These are phyloP conservation scores for Bipolaris gigantea DNA, from an alignment of 2,329 filamentous ascomycete species.

Conservation along the genomic window DNA sequence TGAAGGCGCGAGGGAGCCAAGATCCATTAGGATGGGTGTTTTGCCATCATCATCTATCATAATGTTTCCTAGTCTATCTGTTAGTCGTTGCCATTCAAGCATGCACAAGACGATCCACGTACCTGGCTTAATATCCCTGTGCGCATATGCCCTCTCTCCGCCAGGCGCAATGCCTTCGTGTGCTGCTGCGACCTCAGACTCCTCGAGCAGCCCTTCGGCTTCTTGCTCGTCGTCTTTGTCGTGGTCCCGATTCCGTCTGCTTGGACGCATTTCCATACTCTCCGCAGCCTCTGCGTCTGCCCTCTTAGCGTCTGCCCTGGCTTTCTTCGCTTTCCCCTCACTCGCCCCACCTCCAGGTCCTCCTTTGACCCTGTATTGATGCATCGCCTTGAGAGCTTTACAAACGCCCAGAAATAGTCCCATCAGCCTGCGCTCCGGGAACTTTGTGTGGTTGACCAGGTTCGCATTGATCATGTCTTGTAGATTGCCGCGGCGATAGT, in stretches of 20 bases:
- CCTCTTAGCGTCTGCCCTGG: conserved; percentile 58
- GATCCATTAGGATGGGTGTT: conserved; percentile 93
- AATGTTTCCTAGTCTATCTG: conserved; percentile 71
- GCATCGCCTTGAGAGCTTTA: conserved; percentile 84
- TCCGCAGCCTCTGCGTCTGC: conserved; percentile 56
- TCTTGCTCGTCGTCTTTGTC: conserved; percentile 74
- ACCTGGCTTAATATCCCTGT: conserved; percentile 97
- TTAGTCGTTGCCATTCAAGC: conserved; percentile 9
- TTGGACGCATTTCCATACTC: conserved; percentile 48
- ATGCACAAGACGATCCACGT: conserved; percentile 35
- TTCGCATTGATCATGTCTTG: conserved; percentile 99
- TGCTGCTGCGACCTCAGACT: conserved; percentile 69
- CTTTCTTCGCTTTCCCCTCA: conserved; percentile 57
- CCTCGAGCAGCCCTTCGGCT: conserved; percentile 80
- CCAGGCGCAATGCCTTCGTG: conserved; percentile 70
- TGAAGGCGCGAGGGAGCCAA: conserved; percentile 85
- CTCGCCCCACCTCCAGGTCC: conserved; percentile 56
- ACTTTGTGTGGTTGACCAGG: conserved; percentile 87
- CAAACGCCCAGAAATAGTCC: conserved; percentile 89
- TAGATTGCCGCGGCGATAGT: conserved; percentile 91
- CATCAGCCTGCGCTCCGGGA: conserved; percentile 88
- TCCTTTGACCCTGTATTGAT: conserved; percentile 73
- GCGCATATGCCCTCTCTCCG: conserved; percentile 78
- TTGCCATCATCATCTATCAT: conserved; percentile 95
- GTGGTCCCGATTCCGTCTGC: conserved; percentile 39